Conservation (phyloP, 2,329 filamentous ascomycete species). For the Colletotrichum lindemuthianum region DNA sequence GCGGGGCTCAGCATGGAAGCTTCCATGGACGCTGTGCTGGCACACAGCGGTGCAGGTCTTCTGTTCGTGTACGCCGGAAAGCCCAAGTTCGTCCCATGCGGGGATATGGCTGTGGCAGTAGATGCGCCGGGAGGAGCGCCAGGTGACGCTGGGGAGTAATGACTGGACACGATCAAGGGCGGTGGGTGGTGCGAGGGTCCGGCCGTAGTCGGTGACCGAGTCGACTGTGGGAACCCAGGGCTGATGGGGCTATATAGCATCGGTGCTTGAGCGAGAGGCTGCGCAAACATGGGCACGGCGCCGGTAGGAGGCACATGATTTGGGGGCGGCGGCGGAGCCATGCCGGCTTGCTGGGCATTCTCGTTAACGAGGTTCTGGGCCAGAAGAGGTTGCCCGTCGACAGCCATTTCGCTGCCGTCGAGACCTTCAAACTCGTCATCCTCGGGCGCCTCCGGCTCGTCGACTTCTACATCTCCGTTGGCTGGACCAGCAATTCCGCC, state of each 20-base stretch:
- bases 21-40: conserved; percentile 36
- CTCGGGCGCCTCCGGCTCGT: conserved; percentile 52
- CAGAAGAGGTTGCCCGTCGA: conserved; percentile 42
- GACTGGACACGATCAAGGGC: conserved; percentile 28
- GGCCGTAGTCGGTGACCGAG: conserved; percentile 17
- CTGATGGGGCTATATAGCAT: conserved; percentile 31
- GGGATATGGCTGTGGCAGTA: conserved; percentile 31
- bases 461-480: conserved; percentile 48
- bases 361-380: conserved; percentile 36
- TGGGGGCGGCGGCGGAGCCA: conserved; percentile 29
- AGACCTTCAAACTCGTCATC: conserved; percentile 57
- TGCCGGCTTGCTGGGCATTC: conserved; percentile 16
- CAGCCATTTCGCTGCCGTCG: conserved; percentile 51
- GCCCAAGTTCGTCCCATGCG: conserved; percentile 34
- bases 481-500: conserved; percentile 37
- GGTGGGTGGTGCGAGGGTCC: conserved; percentile 27
- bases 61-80: conserved; percentile 29
- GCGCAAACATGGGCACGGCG: conserved; percentile 30
- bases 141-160: conserved; percentile 24
- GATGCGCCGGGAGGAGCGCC: conserved; percentile 12
- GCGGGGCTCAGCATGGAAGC: conserved; percentile 33
- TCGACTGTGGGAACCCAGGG: conserved; percentile 22
- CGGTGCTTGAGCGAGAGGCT: conserved; percentile 28
- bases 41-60: conserved; percentile 27
- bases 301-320: conserved; percentile 23